Base-by-base conservation (phyloP, 2,329 filamentous ascomycete genomes). In the Pseudohalonectria lignicola region DNA sequence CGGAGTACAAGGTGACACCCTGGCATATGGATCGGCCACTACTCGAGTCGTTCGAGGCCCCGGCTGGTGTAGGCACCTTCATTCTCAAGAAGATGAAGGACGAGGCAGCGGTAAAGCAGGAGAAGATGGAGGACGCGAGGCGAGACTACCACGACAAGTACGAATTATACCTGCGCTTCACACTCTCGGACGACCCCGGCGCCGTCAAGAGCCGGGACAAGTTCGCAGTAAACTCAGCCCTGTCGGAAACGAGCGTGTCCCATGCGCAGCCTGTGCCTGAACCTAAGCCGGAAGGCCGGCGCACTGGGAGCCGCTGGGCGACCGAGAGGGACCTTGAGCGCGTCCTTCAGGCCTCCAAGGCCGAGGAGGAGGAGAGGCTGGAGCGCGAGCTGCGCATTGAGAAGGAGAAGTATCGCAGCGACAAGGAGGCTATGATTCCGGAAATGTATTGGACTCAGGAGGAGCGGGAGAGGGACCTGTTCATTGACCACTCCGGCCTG, bases 341-440 rank as follows among this genome's bases (percentile, higher is more conserved):
- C 28, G 79, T 82, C 6, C 60, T 88, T 34, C 75, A 83, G 51
- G 78, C 83, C 47, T 87, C 82, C 0, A 73, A 79, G 50, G 70
- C 72, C 17, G 78, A 82, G 46, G 80, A 84, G 42, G 78, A 80
- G 44, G 82, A 86, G 50, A 69, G 75, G 25, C 70, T 75, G 41
- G 81, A 86, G 46, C 76, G 80, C 34, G 79, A 83, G 45, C 59
- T 68, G 33, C 65, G 73, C 37, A 73, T 74, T 25, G 72, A 76
- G 46, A 77, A 80, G 52, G 77, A 82, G 39, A 79, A 80, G 51
- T 79, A 79, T 41, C 79, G 83, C 43, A 82, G 75, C 45, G 80
- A 84, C 32, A 86, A 84, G 52, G 85, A 90, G 54, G 85, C 85
- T 1, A 67, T 71, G 4, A 76, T 90, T 34, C 84, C 84, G 0